Evolutionary conservation across 2,329 filamentous ascomycete genomes (phyloP), one percentile per base, ranked within the genome.

Genomic region (Xylaria sp.): DNA sequence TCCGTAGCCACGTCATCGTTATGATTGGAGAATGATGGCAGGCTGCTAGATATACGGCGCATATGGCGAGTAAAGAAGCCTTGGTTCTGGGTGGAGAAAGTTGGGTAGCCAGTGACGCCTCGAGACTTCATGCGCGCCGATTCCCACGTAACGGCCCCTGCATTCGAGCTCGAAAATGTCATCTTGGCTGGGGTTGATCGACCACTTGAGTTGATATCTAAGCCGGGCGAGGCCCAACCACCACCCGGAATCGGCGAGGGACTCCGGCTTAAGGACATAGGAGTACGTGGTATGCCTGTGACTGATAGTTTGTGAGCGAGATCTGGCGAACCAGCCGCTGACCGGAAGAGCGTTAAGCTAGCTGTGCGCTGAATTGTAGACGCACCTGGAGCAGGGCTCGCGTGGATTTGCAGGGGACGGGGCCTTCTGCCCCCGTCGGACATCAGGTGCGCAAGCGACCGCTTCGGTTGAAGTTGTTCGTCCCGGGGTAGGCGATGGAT

Each of bases 41-140:
- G 82, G 72, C 90, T 93, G 75, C 89, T 91, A 4, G 93, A 96
- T 75, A 98, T 86, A 73, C 88, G 91, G 73, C 93, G 91, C 82
- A 93, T 93, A 80, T 97, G 93, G 72, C 93, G 89, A 67, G 89
- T 90, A 81, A 98, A 95, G 85, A 97, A 97, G 66, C 94, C 93
- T 76, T 93, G 90, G 78, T 94, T 94, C 76, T 92, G 90, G 10
- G 91, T 94, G 71, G 90, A 90, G 81, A 94, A 96, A 48, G 91
- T 92, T 9, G 93, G 90, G 78, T 94, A 94, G 68, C 91, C 89
- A 78, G 90, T 89, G 69, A 92, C 87, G 68, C 91, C 89, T 64
- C 90, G 88, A 77, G 90, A 94, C 78, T 91, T 92, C 74, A 91
- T 90, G 81, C 93, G 93, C 63, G 93, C 90, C 9, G 92, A 91